Conservation (phyloP, 192 early-diverging fungal genomes). For the Coemansia asiatica region DNA sequence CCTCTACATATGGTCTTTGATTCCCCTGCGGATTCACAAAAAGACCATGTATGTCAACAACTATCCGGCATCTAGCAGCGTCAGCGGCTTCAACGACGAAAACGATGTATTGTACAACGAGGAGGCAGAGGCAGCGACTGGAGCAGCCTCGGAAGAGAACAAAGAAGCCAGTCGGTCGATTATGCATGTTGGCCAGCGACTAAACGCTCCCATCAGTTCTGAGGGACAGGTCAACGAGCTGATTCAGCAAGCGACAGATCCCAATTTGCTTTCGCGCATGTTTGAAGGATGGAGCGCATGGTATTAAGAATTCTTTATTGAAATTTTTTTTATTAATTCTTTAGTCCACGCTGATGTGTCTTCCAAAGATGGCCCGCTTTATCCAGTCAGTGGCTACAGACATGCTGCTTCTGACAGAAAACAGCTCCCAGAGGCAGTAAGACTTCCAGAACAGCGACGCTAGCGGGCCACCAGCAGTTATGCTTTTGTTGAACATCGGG, state of each 20-base stretch:
- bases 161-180: conserved; percentile 71
- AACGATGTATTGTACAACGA: conserved; percentile 10
- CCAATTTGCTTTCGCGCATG: conserved; percentile 60
- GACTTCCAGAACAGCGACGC: conserved; percentile 75
- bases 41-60: conserved; percentile 31
- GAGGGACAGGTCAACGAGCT: conserved; percentile 76
- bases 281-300: conserved; percentile 58
- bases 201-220: conserved; percentile 59
- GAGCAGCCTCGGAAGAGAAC: conserved; percentile 48
- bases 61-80: not conserved
- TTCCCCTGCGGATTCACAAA: conserved; percentile 47
- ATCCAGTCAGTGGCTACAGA: conserved; percentile 89
- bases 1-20: conserved; percentile 69
- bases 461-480: conserved; percentile 62
- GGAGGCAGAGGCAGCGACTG: conserved; percentile 6
- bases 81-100: conserved; percentile 6
- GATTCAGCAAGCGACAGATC: conserved; percentile 65
- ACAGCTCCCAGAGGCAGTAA: conserved; percentile 77
- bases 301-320: conserved; percentile 29
- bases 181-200: conserved; percentile 62
- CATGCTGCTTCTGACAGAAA: conserved; percentile 78
- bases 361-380: conserved; percentile 85
- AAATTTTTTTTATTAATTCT: not conserved
- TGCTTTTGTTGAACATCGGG: conserved; percentile 65
- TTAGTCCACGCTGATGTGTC: conserved; percentile 88